Conservation (phyloP, 768 basidiomycete genomes). For the Termitomyces eurrhizus region DNA sequence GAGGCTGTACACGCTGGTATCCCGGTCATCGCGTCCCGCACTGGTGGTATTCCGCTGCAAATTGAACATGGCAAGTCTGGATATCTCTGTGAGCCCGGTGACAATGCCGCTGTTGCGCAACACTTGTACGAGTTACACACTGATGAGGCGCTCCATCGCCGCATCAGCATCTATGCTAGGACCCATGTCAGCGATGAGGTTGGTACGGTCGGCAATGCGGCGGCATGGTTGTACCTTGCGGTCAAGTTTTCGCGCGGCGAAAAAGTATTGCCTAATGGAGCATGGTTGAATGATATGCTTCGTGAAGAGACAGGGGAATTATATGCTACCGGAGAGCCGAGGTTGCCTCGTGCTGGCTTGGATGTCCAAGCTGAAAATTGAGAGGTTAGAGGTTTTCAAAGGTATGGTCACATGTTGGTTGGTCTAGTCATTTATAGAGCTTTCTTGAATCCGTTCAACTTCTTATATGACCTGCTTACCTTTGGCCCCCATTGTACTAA, state of each 20-base stretch:
- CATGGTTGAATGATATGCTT: constrained; percentile 82
- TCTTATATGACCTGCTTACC: neutral
- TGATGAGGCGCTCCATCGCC: constrained; percentile 60
- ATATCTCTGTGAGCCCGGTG: constrained; percentile 74
- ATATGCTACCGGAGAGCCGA: constrained; percentile 65
- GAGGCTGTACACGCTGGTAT: constrained; percentile 91
- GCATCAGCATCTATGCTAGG: constrained; percentile 63
- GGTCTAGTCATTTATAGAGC: neutral
- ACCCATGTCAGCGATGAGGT: constrained; percentile 85
- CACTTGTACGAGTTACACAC: constrained; percentile 77
- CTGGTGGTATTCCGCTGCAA: constrained; percentile 94
- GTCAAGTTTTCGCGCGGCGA: constrained; percentile 76
- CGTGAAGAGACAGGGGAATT: constrained; percentile 72
- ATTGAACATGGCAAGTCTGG: constrained; percentile 86
- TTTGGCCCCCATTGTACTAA: constrained; percentile 7
- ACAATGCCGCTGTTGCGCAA: constrained; percentile 71
- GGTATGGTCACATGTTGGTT: constrained; percentile 1
- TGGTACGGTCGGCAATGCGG: constrained; percentile 76
- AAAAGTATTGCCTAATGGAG: constrained; percentile 76
- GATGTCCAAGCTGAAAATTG: constrained; percentile 47
- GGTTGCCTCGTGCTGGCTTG: constrained; percentile 59
- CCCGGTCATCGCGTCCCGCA: constrained; percentile 78
- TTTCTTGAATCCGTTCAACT: constrained; percentile 3
- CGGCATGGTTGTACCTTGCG: constrained; percentile 60
- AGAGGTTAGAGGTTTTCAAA: neutral